Evolutionary conservation across 148 eudicot genomes (phyloP).

Genomic region (Amaranthus palmeri): DNA sequence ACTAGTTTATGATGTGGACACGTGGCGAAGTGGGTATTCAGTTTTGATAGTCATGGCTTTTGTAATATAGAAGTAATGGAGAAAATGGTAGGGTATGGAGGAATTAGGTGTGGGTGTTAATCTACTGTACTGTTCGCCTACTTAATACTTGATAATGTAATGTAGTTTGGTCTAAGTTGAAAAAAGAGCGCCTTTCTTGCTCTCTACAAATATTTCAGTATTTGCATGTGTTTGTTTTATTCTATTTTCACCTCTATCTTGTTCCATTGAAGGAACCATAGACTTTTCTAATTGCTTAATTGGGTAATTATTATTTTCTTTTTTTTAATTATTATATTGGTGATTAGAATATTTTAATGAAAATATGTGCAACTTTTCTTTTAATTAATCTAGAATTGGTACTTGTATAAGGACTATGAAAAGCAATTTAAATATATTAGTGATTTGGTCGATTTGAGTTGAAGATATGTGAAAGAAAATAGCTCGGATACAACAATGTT

Average conservation of each 20-base stretch:
- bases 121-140: conserved; percentile 19
- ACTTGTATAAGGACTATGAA: too few species aligned
- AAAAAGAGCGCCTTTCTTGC: conserved; percentile 10
- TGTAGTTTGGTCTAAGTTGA: conserved; percentile 13
- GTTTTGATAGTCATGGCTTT: neutral
- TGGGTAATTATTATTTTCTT: neutral
- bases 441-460: too few species aligned
- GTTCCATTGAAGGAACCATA: conserved; percentile 1
- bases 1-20: neutral
- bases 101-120: conserved; percentile 30
- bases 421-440: too few species aligned
- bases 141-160: neutral
- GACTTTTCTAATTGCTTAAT: conserved; percentile 1
- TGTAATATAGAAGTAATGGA: neutral
- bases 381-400: too few species aligned
- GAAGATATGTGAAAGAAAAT: too few species aligned
- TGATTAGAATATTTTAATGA: too few species aligned
- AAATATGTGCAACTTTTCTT: too few species aligned
- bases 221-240: neutral
- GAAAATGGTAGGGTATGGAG: neutral
- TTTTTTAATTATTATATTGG: too few species aligned
- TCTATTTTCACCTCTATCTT: neutral
- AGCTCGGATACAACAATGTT: too few species aligned
- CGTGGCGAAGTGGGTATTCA: conserved; percentile 11
- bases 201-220: neutral